Percentiles rank a stretch among this genome's conserved stretches.
Conservation (phyloP, 1,139 yeast species). For the Saccharomycopsis hybrid region DNA sequence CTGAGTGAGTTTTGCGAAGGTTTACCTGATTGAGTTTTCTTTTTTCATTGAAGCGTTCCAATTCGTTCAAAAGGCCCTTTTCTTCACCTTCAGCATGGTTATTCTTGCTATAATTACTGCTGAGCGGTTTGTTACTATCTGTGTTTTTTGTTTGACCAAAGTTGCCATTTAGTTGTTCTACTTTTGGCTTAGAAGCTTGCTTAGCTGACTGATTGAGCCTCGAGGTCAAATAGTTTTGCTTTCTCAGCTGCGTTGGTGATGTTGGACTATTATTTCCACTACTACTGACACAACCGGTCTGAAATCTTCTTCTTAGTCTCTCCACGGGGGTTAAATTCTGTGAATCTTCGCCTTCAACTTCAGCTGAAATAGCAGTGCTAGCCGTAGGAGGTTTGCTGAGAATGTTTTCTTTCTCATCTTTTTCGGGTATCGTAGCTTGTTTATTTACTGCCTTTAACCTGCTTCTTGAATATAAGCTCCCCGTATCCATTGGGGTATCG, state of each 20-base stretch:
- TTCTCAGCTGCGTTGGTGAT: neutral
- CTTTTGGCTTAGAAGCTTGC: neutral
- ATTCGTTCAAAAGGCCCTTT: constrained; percentile 7
- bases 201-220: no score
- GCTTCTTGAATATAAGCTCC: constrained; percentile 1
- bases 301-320: neutral
- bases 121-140: neutral
- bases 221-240: no score
- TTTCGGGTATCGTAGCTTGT: neutral
- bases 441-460: neutral
- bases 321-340: constrained; percentile 10
- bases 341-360: neutral
- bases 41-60: constrained; percentile 8
- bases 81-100: neutral
- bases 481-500: neutral
- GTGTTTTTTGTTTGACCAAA: neutral
- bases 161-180: neutral
- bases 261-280: neutral
- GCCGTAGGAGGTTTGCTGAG: no score
- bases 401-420: no score
- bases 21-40: constrained; percentile 10
- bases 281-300: neutral
- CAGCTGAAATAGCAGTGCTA: neutral
- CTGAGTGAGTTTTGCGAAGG: constrained; percentile 12
- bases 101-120: neutral